phyloP scores from a whole-genome alignment of 306 rosid species.

The Sicyos edulis region DNA sequence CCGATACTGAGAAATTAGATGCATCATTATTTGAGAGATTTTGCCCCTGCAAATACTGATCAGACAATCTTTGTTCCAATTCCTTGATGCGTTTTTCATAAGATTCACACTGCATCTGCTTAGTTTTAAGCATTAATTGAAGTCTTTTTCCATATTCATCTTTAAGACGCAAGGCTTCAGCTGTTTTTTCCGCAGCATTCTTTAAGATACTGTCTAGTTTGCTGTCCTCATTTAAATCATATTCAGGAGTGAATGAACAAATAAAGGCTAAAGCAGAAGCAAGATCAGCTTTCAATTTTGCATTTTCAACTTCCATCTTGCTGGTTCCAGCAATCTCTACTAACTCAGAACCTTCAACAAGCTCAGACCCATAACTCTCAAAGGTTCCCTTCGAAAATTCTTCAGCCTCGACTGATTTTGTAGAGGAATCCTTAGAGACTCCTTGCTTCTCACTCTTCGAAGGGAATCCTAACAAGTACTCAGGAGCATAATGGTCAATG shows the following conservation, averaged over 20 bases:
- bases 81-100: conserved; percentile 93
- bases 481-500: conserved; percentile 82
- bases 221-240: conserved; percentile 59
- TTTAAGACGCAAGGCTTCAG: conserved; percentile 83
- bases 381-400: conserved; percentile 38
- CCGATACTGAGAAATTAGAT: conserved; percentile 41
- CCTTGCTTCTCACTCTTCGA: conserved; percentile 61
- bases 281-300: conserved; percentile 95
- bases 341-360: conserved; percentile 65
- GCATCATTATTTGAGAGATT: conserved; percentile 43
- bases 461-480: conserved; percentile 53
- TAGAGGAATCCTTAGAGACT: conserved; percentile 44
- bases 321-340: conserved; percentile 91
- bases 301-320: conserved; percentile 96
- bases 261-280: conserved; percentile 75
- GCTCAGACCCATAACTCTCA: conserved; percentile 50
- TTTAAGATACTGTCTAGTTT: conserved; percentile 57
- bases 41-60: conserved; percentile 61
- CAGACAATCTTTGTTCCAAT: conserved; percentile 79
- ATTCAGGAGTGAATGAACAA: conserved; percentile 69
- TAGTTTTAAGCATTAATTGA: conserved; percentile 69
- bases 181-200: conserved; percentile 68
- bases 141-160: conserved; percentile 73
- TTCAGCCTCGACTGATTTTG: conserved; percentile 46
- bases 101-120: conserved; percentile 71